Conservation (phyloP, 352 stramenopile species). For the Pseudoperonospora humuli region DNA sequence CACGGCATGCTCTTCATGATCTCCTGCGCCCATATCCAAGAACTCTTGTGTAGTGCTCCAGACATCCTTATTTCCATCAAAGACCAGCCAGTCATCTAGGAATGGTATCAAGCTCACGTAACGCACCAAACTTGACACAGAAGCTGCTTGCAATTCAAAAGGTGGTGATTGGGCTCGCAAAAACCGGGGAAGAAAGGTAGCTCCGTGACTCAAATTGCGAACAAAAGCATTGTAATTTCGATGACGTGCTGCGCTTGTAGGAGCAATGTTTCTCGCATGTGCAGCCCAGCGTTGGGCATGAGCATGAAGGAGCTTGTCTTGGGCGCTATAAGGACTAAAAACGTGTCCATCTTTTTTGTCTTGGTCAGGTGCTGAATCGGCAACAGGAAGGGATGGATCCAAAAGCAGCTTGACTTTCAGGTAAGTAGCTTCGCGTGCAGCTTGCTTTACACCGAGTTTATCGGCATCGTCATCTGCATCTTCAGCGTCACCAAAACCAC, state of each 20-base stretch:
- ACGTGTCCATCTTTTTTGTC: slow-evolving; percentile 24
- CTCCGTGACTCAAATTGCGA: slow-evolving; percentile 53
- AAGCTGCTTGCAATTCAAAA: slow-evolving; percentile 16
- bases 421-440: slow-evolving; percentile 64
- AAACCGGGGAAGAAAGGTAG: slow-evolving; percentile 64
- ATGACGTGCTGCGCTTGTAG: slow-evolving; percentile 11
- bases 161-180: slow-evolving; percentile 70
- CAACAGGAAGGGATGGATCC: slow-evolving; percentile 63
- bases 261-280: slow-evolving; percentile 9
- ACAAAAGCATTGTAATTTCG: slow-evolving; percentile 72
- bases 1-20: slow-evolving; percentile 89
- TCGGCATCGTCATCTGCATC: slow-evolving; percentile 12
- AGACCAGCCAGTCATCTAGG: slow-evolving; percentile 85
- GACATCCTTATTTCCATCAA: slow-evolving; percentile 80
- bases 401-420: slow-evolving; percentile 85
- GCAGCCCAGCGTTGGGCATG: slow-evolving; percentile 21
- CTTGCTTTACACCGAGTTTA: slow-evolving; percentile 24
- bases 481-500: slow-evolving; percentile 20
- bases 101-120: slow-evolving; percentile 91
- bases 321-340: slow-evolving; percentile 10
- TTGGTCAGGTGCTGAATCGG: neutral
- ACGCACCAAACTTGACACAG: slow-evolving; percentile 44
- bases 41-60: slow-evolving; percentile 89
- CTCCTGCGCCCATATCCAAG: slow-evolving; percentile 81
- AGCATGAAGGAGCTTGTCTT: slow-evolving; percentile 15